Percentiles rank a stretch among this genome's conserved stretches.
These are phyloP conservation scores for Ziziphus jujuba DNA, from an alignment of 306 rosid genomes.

Conservation along the genomic window DNA sequence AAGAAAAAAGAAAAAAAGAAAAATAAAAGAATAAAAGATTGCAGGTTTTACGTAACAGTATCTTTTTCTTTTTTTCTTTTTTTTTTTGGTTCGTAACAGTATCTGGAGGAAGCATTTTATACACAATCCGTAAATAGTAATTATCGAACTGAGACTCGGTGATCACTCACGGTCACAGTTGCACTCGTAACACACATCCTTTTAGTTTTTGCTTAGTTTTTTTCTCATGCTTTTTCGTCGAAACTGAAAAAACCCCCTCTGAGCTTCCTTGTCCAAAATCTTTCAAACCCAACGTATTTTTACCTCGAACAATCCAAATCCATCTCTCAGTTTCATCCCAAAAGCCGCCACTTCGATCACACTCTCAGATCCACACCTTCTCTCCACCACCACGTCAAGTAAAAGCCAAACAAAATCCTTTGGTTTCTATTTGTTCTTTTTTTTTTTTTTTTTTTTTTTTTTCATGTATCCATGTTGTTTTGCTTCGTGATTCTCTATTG, in stretches of 20 bases:
- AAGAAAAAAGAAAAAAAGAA: neutral
- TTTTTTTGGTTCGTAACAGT: constrained; percentile 10
- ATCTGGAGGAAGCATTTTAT: neutral
- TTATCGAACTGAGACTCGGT: constrained; percentile 3
- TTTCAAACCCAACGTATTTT: constrained; percentile 44
- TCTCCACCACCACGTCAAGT: constrained; percentile 26
- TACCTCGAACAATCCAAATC: constrained; percentile 28
- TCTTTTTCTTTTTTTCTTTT: too few species aligned
- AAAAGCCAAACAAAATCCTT: neutral
- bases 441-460: neutral
- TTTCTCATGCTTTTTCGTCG: constrained; percentile 30
- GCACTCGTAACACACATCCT: constrained; percentile 10
- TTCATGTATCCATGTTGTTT: neutral
- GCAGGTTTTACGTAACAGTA: neutral
- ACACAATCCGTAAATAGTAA: neutral
- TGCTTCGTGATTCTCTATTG: constrained; percentile 12
- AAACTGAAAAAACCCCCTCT: constrained; percentile 17
- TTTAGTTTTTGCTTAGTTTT: neutral
- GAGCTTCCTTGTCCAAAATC: constrained; percentile 38
- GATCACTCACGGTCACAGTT: neutral
- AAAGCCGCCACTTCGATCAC: constrained; percentile 22
- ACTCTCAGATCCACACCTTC: constrained; percentile 52
- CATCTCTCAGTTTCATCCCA: constrained; percentile 40
- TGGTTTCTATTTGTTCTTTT: constrained; percentile 1
- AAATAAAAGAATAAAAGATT: neutral